Conservation (phyloP, 2,329 filamentous ascomycete species). For the Fusarium heterosporum region DNA sequence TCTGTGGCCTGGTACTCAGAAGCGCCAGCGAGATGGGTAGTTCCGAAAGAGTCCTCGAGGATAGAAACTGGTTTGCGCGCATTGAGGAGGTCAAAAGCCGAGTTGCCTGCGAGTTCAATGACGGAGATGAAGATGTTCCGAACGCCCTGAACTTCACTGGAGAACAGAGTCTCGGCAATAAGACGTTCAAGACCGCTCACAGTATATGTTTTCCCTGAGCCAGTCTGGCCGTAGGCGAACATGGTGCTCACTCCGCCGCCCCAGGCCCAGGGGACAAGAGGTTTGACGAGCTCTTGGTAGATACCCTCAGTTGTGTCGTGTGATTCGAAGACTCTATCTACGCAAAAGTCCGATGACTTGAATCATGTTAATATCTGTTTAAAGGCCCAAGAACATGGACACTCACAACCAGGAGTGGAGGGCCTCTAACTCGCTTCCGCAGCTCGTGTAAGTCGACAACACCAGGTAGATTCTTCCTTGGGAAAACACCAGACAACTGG, state of each 20-base stretch:
- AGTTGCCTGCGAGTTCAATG: constrained; percentile 55
- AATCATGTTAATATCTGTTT: background rate
- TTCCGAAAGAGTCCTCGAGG: constrained; percentile 60
- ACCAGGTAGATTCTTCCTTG: constrained; percentile 4
- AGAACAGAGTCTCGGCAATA: constrained; percentile 53
- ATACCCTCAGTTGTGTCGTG: constrained; percentile 54
- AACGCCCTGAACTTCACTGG: constrained; percentile 37
- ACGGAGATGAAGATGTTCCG: constrained; percentile 53
- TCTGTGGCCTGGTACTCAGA: constrained; percentile 52
- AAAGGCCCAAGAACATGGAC: background rate
- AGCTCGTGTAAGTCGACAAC: constrained; percentile 55
- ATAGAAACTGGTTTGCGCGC: constrained; percentile 56
- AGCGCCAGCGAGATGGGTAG: constrained; percentile 58
- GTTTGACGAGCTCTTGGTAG: constrained; percentile 55
- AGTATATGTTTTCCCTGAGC: constrained; percentile 62
- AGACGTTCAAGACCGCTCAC: constrained; percentile 57
- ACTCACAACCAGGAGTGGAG: constrained; percentile 49
- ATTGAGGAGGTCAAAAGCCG: constrained; percentile 56
- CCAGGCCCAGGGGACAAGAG: constrained; percentile 60
- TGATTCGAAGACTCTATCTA: constrained; percentile 54
- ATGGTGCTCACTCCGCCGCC: constrained; percentile 61
- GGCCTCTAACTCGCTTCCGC: constrained; percentile 48
- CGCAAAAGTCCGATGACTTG: constrained; percentile 51
- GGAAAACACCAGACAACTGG: constrained; percentile 44
- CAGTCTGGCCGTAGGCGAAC: constrained; percentile 62